phyloP scores from a whole-genome alignment of 2,329 filamentous ascomycete genomes.

The Dendryphion nanum region DNA sequence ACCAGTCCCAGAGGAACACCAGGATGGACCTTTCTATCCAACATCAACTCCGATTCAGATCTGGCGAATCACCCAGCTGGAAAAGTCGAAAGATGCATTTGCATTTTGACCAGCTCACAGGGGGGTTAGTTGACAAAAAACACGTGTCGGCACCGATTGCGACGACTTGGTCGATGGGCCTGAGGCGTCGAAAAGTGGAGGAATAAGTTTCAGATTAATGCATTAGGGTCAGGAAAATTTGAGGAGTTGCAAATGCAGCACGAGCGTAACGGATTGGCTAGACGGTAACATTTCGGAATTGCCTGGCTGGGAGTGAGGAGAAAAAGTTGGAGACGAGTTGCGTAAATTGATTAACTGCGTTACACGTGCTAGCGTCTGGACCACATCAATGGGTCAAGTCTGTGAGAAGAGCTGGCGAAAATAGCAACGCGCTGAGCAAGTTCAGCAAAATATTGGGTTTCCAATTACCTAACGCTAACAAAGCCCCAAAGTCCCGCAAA shows the following conservation, averaged over 20 bases:
- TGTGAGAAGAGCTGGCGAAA: constrained; percentile 18
- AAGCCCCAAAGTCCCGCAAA: too few relatives aligned
- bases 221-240: too few relatives aligned
- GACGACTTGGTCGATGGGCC: constrained; percentile 10
- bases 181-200: too few relatives aligned
- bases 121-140: constrained; percentile 3
- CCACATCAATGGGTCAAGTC: constrained; percentile 11
- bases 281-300: too few relatives aligned
- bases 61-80: constrained; percentile 41
- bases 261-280: too few relatives aligned
- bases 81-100: constrained; percentile 20
- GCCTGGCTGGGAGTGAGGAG: constrained; percentile 9
- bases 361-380: constrained; percentile 13
- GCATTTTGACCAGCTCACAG: constrained; percentile 18
- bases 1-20: constrained; percentile 37
- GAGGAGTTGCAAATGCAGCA: too few relatives aligned
- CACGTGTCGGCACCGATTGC: constrained; percentile 20
- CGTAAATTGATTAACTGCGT: too few relatives aligned
- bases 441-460: too few relatives aligned
- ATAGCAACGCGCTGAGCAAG: constrained; percentile 14
- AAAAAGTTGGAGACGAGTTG: constrained; percentile 21
- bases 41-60: constrained; percentile 61
- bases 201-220: too few relatives aligned
- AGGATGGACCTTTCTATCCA: constrained; percentile 65
- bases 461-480: too few relatives aligned